Conservation (phyloP, 2,329 filamentous ascomycete species). For the Microsporum canis region DNA sequence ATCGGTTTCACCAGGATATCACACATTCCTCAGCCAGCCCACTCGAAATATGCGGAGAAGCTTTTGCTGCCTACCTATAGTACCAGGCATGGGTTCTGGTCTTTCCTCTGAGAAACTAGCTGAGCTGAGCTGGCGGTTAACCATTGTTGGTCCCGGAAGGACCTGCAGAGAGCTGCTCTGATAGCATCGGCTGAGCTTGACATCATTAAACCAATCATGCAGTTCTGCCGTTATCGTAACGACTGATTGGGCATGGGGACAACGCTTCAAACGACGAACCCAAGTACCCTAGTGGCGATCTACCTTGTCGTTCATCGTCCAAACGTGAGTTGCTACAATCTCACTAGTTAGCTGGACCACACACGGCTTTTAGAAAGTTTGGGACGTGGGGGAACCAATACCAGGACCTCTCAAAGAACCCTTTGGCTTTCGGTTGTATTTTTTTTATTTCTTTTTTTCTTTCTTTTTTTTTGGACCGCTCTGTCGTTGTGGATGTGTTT, state of each 20-base stretch:
- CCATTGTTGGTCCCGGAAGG: neutral
- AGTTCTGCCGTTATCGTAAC: neutral
- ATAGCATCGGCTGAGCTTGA: neutral
- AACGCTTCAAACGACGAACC: neutral
- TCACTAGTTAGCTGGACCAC: neutral
- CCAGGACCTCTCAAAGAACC: neutral
- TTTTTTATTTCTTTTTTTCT: neutral
- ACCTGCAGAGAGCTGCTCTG: neutral
- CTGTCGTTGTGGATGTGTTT: neutral
- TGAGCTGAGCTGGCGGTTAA: neutral
- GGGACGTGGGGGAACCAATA: neutral
- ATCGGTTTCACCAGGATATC: neutral
- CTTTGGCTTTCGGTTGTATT: neutral
- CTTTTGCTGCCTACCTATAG: neutral
- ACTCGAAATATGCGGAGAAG: neutral
- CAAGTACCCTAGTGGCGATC: neutral
- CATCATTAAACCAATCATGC: neutral
- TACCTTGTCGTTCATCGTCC: conserved; percentile 1
- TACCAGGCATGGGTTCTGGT: neutral
- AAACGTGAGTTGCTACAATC: neutral
- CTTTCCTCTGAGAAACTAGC: neutral
- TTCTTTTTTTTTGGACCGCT: neutral
- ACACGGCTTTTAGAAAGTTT: neutral
- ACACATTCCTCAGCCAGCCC: neutral
- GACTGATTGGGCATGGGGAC: neutral